Base-by-base conservation (phyloP, 1,284 basidiomycete species). In the Boletus austroedulis region DNA sequence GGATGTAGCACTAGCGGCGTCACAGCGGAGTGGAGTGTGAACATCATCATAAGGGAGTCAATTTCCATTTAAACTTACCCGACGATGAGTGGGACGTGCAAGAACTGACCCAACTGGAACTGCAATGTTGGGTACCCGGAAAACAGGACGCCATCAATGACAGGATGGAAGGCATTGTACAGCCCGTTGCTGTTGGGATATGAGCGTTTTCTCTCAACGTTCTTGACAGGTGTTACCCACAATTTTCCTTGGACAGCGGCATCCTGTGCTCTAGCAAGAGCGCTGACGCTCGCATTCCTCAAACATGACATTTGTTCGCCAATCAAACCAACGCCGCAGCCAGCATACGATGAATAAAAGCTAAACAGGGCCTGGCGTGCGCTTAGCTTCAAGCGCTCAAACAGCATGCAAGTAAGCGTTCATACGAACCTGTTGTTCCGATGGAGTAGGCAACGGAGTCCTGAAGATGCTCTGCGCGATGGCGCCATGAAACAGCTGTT, bases 391-490 rank as follows among this genome's bases (percentile, higher is more conserved):
- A 32, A 21, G 52, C 49, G 40, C 36, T 19, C 40, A 34, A 21
- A 47, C 21, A 62, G 49, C 48, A 53, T 48, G 2, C 31, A 19
- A 4, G 26, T 7, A 47, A 53, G 5, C 31, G 28, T 21, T 7
- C 31, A 38, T 64, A 74, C 38, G 34, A 48, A 84, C 83, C 72
- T 75, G 64, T 60, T 81, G 79, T 65, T 84, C 75, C 59, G 80
- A 77, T 0, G 80, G 78, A 8, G 73, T 73, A 0, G 82, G 77
- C 41, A 84, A 52, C 4, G 82, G 78, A 0, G 75, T 71, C 24
- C 84, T 73, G 61, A 75, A 83, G n/a, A 85, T 77, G 63, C 83
- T 85, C 67, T 86, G 85, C 1, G 79, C 80, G 62, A 86, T 84
- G 28, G 80, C 83, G 28, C 76, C 74, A 21, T 74, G 71, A 68